These are phyloP conservation scores for Coemansia sp. DNA, from an alignment of 192 early-diverging fungal genomes.

Conservation along the genomic window DNA sequence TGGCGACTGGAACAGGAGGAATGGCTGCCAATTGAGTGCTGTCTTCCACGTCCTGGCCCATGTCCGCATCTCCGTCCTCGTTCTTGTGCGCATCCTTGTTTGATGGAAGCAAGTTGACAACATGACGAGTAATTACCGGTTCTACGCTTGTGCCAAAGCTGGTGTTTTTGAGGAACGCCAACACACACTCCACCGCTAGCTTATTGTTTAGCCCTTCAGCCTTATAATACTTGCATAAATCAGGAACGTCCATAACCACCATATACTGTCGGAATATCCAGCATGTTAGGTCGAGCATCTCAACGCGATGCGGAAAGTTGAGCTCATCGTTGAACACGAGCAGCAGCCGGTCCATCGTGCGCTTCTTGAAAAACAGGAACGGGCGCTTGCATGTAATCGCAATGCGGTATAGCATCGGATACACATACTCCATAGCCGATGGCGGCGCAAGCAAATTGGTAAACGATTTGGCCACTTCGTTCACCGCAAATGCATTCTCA, in stretches of 20 bases:
- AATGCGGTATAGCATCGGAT: slow-evolving; percentile 44
- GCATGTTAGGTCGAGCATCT: slow-evolving; percentile 35
- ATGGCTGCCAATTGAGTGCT: not conserved
- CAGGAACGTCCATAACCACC: slow-evolving; percentile 34
- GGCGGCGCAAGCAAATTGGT: slow-evolving; percentile 36
- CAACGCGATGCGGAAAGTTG: slow-evolving; percentile 19
- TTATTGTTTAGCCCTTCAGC: slow-evolving; percentile 30
- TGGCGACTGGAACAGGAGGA: not conserved
- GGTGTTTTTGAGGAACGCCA: slow-evolving; percentile 31
- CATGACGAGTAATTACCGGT: slow-evolving; percentile 40
- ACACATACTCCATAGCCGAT: slow-evolving; percentile 34
- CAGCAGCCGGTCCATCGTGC: slow-evolving; percentile 29
- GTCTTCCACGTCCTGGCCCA: not conserved
- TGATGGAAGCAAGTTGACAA: slow-evolving; percentile 24
- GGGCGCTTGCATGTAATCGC: slow-evolving; percentile 29
- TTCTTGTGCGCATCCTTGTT: not conserved
- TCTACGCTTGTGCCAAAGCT: slow-evolving; percentile 19
- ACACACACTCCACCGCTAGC: slow-evolving; percentile 41
- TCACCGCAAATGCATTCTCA: slow-evolving; percentile 37
- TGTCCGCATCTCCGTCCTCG: not conserved
- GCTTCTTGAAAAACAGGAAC: slow-evolving; percentile 39
- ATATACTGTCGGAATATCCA: slow-evolving; percentile 54
- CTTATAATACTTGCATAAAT: slow-evolving; percentile 25
- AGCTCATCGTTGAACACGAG: slow-evolving; percentile 37
- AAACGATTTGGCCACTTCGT: slow-evolving; percentile 37